Evolutionary conservation across 2,329 filamentous ascomycete genomes (phyloP), one percentile per base, ranked within the genome.

Genomic region (Colletotrichum sp.): DNA sequence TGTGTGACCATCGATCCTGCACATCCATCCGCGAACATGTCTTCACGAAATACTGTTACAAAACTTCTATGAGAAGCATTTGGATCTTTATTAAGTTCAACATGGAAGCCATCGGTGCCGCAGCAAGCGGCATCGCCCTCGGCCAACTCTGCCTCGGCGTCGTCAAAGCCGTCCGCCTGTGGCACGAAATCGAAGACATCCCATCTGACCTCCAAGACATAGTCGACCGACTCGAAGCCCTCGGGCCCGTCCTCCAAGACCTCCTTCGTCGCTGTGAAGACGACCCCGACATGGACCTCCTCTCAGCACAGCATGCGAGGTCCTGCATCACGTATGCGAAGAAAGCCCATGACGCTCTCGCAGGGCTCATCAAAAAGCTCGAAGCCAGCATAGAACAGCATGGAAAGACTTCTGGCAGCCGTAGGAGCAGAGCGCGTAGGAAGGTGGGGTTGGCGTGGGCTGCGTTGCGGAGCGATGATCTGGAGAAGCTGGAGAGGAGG

Each of bases 81-180:
- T 30, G 5, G 28, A 8, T 24, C 24, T 2, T 43, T 8, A 2
- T 26, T 8, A 1, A 24, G 0, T 65, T 0, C 26, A 32, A 15
- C 30, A 43, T 65, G 32, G 12, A 26, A 2, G 30, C 7, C 36
- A 71, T 66, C 61, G 70, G 66, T 13, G n/a, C 62, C 26, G 48
- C 61, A 15, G 60, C 60, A 16, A 66, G 61, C n/a, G 32, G 48
- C 38, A 56, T 71, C 43, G 70, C 61, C 61, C 56, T 71, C 13
- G 38, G 24, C 8, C 70, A 71, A 34, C n/a, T 55, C 30, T 61
- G 70, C 30, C 30, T 66, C 21, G 32, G 70, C 61, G 21, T 48
- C n/a, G 61, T 38, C 18, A 66, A 71, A 48, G 43, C 36, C 16
- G 52, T 71, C 26, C 61, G 38, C 32, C 30, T 66, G 1, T 66